A percentile compares a stretch with the other conserved stretches of the same genome.
These are phyloP conservation scores for Chlorella sp. DNA, from an alignment of 139 green algal species.

Conservation along the genomic window DNA sequence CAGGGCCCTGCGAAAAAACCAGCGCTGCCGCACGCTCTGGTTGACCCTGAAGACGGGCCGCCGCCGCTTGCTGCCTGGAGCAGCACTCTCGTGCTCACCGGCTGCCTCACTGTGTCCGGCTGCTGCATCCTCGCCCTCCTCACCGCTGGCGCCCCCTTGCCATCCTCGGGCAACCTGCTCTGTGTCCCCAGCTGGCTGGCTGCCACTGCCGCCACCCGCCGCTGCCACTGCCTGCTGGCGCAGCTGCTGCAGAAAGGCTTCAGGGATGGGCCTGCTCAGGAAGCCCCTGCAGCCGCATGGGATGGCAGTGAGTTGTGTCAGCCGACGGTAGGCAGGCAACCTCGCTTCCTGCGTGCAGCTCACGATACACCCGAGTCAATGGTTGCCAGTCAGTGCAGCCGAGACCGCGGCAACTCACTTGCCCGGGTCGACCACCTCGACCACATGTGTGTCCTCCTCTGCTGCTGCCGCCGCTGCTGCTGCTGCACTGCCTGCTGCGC, in stretches of 20 bases:
- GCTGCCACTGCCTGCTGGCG: not conserved
- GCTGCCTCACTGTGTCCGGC: not conserved
- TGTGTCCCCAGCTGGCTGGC: not conserved
- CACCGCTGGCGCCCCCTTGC: not conserved
- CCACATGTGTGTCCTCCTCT: conserved; percentile 25
- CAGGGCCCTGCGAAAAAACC: conserved; percentile 54
- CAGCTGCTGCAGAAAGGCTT: conserved; percentile 1
- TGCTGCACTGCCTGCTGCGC: not conserved
- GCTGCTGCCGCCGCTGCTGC: conserved; percentile 4
- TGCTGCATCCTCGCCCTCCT: not conserved
- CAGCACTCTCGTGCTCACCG: not conserved
- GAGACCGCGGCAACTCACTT: not conserved
- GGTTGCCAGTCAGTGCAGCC: too few relatives aligned
- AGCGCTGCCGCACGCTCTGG: conserved; percentile 37
- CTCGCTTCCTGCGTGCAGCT: too few relatives aligned
- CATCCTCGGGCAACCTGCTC: not conserved
- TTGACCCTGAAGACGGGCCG: conserved; percentile 23
- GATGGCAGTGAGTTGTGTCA: too few relatives aligned
- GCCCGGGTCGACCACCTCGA: conserved; percentile 62
- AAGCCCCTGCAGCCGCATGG: conserved; percentile 15
- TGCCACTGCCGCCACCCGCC: not conserved
- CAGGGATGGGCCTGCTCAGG: conserved; percentile 24
- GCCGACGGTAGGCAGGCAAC: too few relatives aligned
- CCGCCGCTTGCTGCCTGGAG: not conserved
- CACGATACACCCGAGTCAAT: too few relatives aligned